phyloP scores from a whole-genome alignment of 768 basidiomycete species.

The Lactifluus rugatus region DNA sequence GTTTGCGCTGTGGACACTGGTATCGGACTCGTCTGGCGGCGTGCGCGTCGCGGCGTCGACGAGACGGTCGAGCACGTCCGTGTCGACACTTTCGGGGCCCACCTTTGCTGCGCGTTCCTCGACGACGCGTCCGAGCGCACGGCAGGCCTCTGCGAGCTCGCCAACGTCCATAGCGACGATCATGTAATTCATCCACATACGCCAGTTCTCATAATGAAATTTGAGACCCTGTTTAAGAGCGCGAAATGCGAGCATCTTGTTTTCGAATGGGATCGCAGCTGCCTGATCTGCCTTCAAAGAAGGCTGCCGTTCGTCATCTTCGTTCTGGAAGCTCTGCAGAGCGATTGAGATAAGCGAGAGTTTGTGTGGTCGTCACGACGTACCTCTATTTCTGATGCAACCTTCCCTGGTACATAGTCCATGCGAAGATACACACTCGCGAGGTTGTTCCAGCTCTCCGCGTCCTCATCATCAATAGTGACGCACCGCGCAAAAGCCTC shows the following conservation, averaged over 20 bases:
- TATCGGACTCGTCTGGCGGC: conserved; percentile 30
- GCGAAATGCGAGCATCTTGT: conserved; percentile 84
- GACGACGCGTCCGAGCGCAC: conserved; percentile 73
- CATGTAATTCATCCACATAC: conserved; percentile 99
- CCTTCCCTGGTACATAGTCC: conserved; percentile 32
- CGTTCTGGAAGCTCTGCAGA: background rate
- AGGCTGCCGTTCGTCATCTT: background rate
- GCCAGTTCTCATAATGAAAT: conserved; percentile 83
- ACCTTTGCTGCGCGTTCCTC: conserved; percentile 52
- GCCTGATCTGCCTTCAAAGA: background rate
- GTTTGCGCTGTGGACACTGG: conserved; percentile 37
- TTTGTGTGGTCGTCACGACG: background rate
- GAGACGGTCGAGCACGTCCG: conserved; percentile 80
- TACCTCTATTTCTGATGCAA: conserved; percentile 26
- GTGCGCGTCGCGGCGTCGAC: conserved; percentile 76
- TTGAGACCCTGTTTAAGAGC: conserved; percentile 87
- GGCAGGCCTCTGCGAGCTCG: conserved; percentile 78
- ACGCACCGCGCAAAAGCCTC: conserved; percentile 83
- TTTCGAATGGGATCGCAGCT: conserved; percentile 44
- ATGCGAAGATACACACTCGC: conserved; percentile 90
- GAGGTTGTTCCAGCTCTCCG: conserved; percentile 96
- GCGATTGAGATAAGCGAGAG: background rate
- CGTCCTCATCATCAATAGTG: conserved; percentile 89
- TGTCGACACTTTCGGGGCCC: conserved; percentile 58
- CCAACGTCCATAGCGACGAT: conserved; percentile 88